These are phyloP conservation scores for Talaromyces wortmannii DNA, from an alignment of 495 filamentous ascomycete species.

Conservation along the genomic window DNA sequence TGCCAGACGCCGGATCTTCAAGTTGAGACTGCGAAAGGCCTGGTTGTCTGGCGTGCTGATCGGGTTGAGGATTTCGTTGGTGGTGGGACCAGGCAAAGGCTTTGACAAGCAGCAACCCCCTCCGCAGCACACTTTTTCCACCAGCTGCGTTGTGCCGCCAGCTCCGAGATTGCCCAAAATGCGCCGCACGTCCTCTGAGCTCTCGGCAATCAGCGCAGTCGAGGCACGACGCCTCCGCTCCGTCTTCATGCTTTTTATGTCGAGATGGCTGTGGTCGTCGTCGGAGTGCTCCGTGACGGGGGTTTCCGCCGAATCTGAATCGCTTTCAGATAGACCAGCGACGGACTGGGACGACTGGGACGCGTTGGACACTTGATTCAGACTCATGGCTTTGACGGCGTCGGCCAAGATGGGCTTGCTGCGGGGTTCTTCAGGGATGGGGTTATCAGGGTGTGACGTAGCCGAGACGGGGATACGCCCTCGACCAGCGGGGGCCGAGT, in stretches of 20 bases:
- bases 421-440: conserved; percentile 48
- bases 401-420: conserved; percentile 31
- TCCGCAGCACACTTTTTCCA: conserved; percentile 73
- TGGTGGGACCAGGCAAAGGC: conserved; percentile 42
- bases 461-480: conserved; percentile 32
- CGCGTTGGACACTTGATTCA: not conserved
- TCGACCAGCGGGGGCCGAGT: conserved; percentile 12
- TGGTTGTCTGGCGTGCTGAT: conserved; percentile 70
- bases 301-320: conserved; percentile 42
- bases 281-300: conserved; percentile 48
- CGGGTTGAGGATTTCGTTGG: conserved; percentile 49
- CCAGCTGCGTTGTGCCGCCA: conserved; percentile 40
- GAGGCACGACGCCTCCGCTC: conserved; percentile 61
- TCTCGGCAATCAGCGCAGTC: conserved; percentile 72
- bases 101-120: conserved; percentile 83
- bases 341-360: conserved; percentile 6
- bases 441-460: conserved; percentile 50
- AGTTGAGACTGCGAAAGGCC: conserved; percentile 69
- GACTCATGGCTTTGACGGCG: conserved; percentile 3
- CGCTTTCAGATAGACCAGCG: conserved; percentile 20
- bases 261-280: conserved; percentile 29
- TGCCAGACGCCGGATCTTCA: conserved; percentile 70
- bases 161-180: conserved; percentile 43
- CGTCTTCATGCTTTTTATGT: conserved; percentile 19
- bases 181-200: conserved; percentile 64